Percentiles rank a stretch among this genome's conserved stretches.
Conservation (phyloP, 108 stramenopile species). For the Conticribra guillardii region DNA sequence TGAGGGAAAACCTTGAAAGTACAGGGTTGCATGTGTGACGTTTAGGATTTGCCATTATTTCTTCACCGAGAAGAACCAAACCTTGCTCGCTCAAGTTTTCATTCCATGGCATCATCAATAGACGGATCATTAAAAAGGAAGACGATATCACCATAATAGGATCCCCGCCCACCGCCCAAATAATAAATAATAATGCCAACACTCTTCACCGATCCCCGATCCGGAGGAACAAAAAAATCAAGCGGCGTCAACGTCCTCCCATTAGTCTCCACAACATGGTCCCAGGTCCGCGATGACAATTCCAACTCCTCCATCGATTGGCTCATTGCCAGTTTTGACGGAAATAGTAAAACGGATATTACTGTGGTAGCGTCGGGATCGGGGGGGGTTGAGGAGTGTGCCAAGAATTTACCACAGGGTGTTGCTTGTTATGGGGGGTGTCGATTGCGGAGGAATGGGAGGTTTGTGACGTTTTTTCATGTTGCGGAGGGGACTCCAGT, state of each 20-base stretch:
- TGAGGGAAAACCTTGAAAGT: too few relatives aligned
- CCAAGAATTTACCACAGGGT: constrained; percentile 48
- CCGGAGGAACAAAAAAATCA: constrained; percentile 67
- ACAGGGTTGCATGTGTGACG: too few relatives aligned
- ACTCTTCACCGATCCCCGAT: constrained; percentile 80
- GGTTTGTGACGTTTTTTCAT: constrained; percentile 80
- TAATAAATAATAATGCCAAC: constrained; percentile 44
- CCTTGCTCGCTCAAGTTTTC: too few relatives aligned
- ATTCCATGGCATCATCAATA: too few relatives aligned
- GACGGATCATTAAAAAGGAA: too few relatives aligned
- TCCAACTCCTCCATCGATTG: constrained; percentile 67
- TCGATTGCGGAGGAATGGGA: constrained; percentile 56
- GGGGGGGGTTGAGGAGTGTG: constrained; percentile 70
- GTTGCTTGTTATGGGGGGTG: constrained; percentile 73
- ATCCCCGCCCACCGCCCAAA: too few relatives aligned
- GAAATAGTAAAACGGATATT: constrained; percentile 77
- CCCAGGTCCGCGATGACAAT: constrained; percentile 68
- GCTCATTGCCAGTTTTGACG: constrained; percentile 77
- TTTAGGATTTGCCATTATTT: too few relatives aligned
- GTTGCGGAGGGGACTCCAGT: constrained; percentile 61
- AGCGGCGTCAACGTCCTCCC: constrained; percentile 79
- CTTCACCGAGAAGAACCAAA: too few relatives aligned
- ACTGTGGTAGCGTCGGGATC: constrained; percentile 64
- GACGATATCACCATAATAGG: too few relatives aligned
- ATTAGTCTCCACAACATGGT: constrained; percentile 56